Evolutionary conservation across 164 flowering plant species (phyloP), one percentile per base, ranked within the genome.

Genomic region (Litsea cubeba): DNA sequence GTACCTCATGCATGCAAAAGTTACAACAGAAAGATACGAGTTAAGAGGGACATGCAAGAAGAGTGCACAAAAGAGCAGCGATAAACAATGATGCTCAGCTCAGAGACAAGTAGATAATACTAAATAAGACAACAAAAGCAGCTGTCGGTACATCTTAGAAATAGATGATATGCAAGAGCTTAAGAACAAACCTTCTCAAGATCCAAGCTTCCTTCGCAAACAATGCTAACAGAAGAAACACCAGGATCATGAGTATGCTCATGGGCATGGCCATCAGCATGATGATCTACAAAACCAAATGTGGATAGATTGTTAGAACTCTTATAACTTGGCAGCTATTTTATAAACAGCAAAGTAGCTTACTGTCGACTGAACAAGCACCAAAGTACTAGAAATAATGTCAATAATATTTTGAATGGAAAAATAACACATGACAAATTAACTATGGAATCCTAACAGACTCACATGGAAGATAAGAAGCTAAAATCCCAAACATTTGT

Each of bases 201-300:
- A 78, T 95, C 99, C 76, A 95, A 84, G 84, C 69, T 91, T 69
- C 98, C 99, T 80, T 95, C 98, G 81, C 97, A 95, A 79, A 95
- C 99, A 65, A 95, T 88, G 88, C 99, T 95, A 75, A 95, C 94
- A 3, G 98, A 95, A 71, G 98, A 84, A 85, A 95, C 97, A 67
- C 98, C 98, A 73, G 99, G 98, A 79, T 95, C 98, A 76, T 93
- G 99, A 62, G 87, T 84, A 78, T 95, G 99, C 83, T 89, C 94
- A 70, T 95, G 94, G 68, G 86, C 75, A 84, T 94, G 97, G 76
- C 88, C 87, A 79, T 70, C 78, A 74, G 82, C 82, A 80, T 89
- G 88, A 81, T 91, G 94, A 18, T 87, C 98, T 93, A 92, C 84
- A 15, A 82, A 62, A 75, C 26, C 46, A 72, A 49, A 28, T 51